Conservation (phyloP, 83 land plant genomes). For the Thuja plicata region DNA sequence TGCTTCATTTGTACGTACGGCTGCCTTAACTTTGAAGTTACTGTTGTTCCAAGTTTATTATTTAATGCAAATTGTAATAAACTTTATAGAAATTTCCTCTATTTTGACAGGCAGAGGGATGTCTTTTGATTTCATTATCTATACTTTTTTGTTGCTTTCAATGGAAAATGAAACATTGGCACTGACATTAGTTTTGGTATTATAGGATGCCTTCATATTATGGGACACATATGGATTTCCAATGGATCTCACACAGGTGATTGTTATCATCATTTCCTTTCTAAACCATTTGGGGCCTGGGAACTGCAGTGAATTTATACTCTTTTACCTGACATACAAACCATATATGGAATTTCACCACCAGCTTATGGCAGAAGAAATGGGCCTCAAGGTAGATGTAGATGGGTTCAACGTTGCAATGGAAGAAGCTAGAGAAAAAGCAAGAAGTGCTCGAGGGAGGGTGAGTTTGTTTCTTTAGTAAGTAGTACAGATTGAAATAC, state of each 20-base stretch:
- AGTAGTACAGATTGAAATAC: not conserved
- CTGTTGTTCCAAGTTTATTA: not conserved
- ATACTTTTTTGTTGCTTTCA: not conserved
- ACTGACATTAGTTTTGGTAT: constrained; percentile 1
- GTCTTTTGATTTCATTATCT: not conserved
- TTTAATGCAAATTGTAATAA: not conserved
- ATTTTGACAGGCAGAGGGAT: not conserved
- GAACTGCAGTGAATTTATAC: not conserved
- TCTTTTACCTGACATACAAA: not conserved
- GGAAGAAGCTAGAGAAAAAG: constrained; percentile 89
- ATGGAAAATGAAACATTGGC: not conserved
- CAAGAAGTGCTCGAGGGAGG: constrained; percentile 83
- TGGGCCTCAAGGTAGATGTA: constrained; percentile 71
- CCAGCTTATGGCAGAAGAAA: constrained; percentile 97
- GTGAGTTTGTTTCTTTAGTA: constrained; percentile 22
- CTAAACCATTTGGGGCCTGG: not conserved
- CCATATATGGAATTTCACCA: not conserved
- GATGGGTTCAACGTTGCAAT: constrained; percentile 77
- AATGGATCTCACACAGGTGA: constrained; percentile 90
- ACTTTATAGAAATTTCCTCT: not conserved
- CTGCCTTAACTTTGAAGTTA: not conserved
- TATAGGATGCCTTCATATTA: constrained; percentile 93
- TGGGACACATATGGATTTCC: constrained; percentile 99
- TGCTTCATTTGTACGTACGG: not conserved
- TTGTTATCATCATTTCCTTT: constrained; percentile 8